Percentiles rank a stretch among this genome's conserved stretches.
Evolutionary conservation across 2,329 filamentous ascomycete genomes (phyloP).

Genomic region (Aspergillus neoniger): DNA sequence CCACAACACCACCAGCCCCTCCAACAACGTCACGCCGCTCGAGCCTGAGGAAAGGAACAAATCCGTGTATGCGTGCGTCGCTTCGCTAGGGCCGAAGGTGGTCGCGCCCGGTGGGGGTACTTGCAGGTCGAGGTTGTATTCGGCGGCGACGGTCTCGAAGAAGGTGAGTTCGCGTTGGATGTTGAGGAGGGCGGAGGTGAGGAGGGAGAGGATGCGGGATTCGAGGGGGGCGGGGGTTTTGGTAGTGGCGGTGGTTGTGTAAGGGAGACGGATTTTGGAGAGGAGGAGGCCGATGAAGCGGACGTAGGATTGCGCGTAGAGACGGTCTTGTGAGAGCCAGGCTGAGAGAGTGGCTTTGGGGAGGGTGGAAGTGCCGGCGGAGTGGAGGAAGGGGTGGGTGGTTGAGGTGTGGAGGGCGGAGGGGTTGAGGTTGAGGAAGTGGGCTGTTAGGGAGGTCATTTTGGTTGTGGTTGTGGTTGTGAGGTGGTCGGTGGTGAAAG

Average conservation of each 20-base stretch:
- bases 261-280: constrained; percentile 58
- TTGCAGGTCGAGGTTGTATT: constrained; percentile 59
- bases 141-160: constrained; percentile 64
- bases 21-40: constrained; percentile 57
- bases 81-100: constrained; percentile 37
- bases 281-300: constrained; percentile 67
- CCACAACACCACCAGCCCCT: constrained; percentile 74
- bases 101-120: constrained; percentile 37
- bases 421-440: constrained; percentile 56
- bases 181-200: constrained; percentile 66
- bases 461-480: background rate
- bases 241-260: constrained; percentile 37
- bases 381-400: constrained; percentile 65
- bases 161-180: constrained; percentile 68
- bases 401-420: constrained; percentile 59
- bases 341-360: constrained; percentile 57
- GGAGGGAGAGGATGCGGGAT: constrained; percentile 61
- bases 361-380: constrained; percentile 64
- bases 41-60: constrained; percentile 60
- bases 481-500: background rate
- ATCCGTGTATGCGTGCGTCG: constrained; percentile 59
- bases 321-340: constrained; percentile 72
- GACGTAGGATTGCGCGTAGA: constrained; percentile 71
- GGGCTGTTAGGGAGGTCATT: constrained; percentile 50
- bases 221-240: constrained; percentile 39